Evolutionary conservation across 2,329 filamentous ascomycete species (phyloP), one percentile per base, ranked within the genome.

Genomic region (Phyllosticta paracitricarpa): DNA sequence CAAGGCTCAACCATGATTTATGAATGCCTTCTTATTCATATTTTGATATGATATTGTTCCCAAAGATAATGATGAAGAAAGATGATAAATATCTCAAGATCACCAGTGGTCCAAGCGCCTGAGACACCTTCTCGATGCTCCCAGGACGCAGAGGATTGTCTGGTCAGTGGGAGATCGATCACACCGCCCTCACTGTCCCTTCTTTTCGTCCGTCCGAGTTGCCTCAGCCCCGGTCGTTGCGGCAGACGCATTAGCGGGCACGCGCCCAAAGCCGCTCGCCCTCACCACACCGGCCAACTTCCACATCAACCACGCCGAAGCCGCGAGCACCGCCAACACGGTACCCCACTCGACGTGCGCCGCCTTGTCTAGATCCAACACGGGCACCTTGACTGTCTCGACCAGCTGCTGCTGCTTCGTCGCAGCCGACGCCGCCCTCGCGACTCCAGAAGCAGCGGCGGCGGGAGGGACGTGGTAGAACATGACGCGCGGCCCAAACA

Each of bases 401-500:
- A 75, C 69, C 62, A 74, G 52, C 30, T 19, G 30, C 19, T 24
- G 22, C 14, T 22, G n/a, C 22, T 24, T 17, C 3, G 9, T 4
- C 22, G 52, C 48, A 5, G 17, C 19, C 8, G n/a, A 14, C 2
- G 4, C 17, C 2, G 4, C 17, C n/a, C 51, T 33, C 3, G 40
- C 33, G 7, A 35, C 53, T 19, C 6, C 52, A 58, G 63, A 59
- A 19, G 58, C 64, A 30, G 19, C 48, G 9, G 56, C 24, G 4
- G 51, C 62, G 5, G 78, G 74, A 51, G 72, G 67, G 8, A 80
- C 68, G 71, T 97, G 91, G 80, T 91, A 95, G 71, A 96, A 97
- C 70, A 89, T 80, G 0, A 91, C 96, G 57, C 84, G 81, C 0
- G 84, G 81, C 1, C 83, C 84, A 71, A 97, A 97, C 8, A 95